Conservation (phyloP, 805 yeast genomes). For the Pichia ethanolica region DNA sequence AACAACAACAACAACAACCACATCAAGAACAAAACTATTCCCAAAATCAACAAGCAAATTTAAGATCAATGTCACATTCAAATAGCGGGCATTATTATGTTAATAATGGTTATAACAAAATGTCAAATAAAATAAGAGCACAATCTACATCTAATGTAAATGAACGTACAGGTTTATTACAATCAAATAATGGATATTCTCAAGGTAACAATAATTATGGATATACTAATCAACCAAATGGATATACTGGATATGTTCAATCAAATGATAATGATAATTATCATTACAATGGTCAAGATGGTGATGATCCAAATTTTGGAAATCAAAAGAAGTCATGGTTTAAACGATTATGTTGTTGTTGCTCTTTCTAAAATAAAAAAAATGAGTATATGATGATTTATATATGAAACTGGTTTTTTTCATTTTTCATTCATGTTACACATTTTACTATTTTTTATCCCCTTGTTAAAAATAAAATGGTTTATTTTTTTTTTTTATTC, state of each 20-base stretch:
- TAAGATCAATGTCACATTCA: constrained; percentile 2
- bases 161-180: constrained; percentile 6
- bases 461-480: no score
- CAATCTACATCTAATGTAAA: constrained; percentile 1
- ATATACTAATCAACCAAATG: neutral
- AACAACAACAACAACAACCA: constrained; percentile 9
- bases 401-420: no score
- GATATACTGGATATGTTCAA: neutral
- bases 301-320: neutral
- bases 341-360: constrained; percentile 7
- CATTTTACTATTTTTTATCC: no score
- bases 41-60: neutral
- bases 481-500: no score
- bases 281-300: neutral
- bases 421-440: no score
- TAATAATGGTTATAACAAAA: neutral
- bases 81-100: neutral
- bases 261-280: neutral
- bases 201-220: neutral
- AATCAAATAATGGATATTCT: neutral
- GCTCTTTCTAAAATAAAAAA: neutral
- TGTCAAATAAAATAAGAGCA: neutral
- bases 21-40: neutral
- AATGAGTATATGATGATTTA: no score
- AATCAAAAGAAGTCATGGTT: neutral